A percentile compares a stretch with the other conserved stretches of the same genome.
phyloP scores from a whole-genome alignment of 495 filamentous ascomycete species.

The Neurospora tetraspora region DNA sequence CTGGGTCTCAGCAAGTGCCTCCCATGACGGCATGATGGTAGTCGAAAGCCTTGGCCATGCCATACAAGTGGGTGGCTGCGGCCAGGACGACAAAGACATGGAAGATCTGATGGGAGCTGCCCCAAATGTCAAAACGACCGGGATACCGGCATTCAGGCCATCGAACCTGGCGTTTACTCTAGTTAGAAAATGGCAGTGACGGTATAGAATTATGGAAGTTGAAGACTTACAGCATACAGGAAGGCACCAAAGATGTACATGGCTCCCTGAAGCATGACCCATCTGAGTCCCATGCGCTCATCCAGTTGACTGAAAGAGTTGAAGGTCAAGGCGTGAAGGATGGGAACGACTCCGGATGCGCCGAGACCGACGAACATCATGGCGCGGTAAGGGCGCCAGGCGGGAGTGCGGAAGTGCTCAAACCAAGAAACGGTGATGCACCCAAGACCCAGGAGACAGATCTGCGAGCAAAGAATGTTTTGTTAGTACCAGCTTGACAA shows the following conservation, averaged over 20 bases:
- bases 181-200: background rate
- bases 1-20: constrained; percentile 16
- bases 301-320: constrained; percentile 40
- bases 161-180: constrained; percentile 23
- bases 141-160: constrained; percentile 55
- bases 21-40: constrained; percentile 33
- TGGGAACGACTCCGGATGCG: constrained; percentile 70
- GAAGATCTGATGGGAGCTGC: constrained; percentile 73
- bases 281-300: constrained; percentile 68
- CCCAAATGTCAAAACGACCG: constrained; percentile 63
- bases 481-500: background rate
- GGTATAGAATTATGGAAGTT: background rate
- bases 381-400: constrained; percentile 76
- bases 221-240: constrained; percentile 54
- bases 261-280: constrained; percentile 65
- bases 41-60: constrained; percentile 46
- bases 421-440: constrained; percentile 67
- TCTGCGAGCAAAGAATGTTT: constrained; percentile 36
- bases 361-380: constrained; percentile 88
- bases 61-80: constrained; percentile 52
- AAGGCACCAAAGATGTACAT: constrained; percentile 81
- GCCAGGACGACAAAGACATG: constrained; percentile 63
- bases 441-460: constrained; percentile 61
- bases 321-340: constrained; percentile 54
- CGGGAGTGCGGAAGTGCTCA: constrained; percentile 71